Percentiles rank a stretch among this genome's conserved stretches.
These are phyloP conservation scores for Ophiostoma australiae DNA, from an alignment of 2,329 filamentous ascomycete species.

Conservation along the genomic window DNA sequence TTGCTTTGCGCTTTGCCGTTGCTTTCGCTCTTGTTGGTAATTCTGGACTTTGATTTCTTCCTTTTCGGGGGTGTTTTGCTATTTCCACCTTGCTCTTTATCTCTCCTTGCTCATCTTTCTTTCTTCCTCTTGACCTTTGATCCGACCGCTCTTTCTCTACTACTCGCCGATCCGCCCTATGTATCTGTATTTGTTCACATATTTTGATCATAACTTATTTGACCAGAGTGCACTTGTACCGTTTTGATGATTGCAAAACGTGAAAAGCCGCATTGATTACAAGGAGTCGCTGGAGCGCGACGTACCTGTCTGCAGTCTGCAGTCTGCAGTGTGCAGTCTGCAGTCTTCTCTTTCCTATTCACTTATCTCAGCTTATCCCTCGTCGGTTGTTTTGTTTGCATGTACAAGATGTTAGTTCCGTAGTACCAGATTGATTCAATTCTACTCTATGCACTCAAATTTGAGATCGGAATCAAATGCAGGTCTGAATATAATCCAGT, in stretches of 20 bases:
- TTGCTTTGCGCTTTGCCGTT: not conserved
- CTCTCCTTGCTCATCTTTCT: not conserved
- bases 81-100: not conserved
- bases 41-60: not conserved
- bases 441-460: slow-evolving; percentile 2
- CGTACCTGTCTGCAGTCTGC: not conserved
- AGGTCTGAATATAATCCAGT: not conserved
- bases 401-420: not conserved
- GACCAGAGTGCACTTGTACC: not conserved
- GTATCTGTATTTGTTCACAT: not conserved
- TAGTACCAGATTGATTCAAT: not conserved
- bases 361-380: not conserved
- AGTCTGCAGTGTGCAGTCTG: not conserved
- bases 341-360: not conserved
- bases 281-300: not conserved
- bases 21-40: not conserved
- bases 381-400: not conserved
- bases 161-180: not conserved
- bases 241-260: slow-evolving; percentile 7
- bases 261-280: not conserved
- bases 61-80: not conserved
- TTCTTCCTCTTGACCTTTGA: not conserved
- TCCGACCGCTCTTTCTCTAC: not conserved
- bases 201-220: not conserved
- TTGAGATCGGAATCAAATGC: not conserved